Conservation (phyloP, 2,329 filamentous ascomycete genomes). For the Chaetomiaceae sp. region DNA sequence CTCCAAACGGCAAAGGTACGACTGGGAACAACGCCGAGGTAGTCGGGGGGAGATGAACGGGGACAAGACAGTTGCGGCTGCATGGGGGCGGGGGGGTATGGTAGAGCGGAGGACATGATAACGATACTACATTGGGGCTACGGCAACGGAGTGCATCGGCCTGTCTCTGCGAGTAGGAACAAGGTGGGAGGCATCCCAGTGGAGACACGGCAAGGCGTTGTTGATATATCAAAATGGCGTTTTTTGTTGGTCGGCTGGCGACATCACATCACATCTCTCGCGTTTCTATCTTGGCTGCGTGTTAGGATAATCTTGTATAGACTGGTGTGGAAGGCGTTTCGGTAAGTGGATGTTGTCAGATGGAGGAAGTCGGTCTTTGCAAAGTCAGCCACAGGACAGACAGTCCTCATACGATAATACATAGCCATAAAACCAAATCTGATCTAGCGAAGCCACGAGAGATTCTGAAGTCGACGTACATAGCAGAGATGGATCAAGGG, state of each 20-base stretch:
- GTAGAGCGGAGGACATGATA: background rate
- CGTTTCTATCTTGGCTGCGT: background rate
- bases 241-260: background rate
- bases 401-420: no score
- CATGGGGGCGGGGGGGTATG: background rate
- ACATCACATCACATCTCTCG: background rate
- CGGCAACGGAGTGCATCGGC: conserved; percentile 9
- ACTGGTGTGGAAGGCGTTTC: background rate
- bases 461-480: no score
- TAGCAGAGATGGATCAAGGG: no score
- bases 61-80: background rate
- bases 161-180: background rate
- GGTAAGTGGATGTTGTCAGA: background rate
- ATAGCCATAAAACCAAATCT: no score
- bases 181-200: background rate
- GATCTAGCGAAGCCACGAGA: no score
- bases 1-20: conserved; percentile 14
- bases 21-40: conserved; percentile 16
- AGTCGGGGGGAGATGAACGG: conserved; percentile 19
- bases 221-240: conserved; percentile 7
- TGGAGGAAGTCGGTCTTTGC: no score
- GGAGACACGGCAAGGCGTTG: conserved; percentile 8
- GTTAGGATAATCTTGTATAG: conserved; percentile 12
- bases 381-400: no score
- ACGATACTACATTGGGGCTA: conserved; percentile 11